Percentiles rank a stretch among this genome's conserved stretches.
Evolutionary conservation across 2,329 filamentous ascomycete genomes (phyloP).

Genomic region (Aspergillus sp.): DNA sequence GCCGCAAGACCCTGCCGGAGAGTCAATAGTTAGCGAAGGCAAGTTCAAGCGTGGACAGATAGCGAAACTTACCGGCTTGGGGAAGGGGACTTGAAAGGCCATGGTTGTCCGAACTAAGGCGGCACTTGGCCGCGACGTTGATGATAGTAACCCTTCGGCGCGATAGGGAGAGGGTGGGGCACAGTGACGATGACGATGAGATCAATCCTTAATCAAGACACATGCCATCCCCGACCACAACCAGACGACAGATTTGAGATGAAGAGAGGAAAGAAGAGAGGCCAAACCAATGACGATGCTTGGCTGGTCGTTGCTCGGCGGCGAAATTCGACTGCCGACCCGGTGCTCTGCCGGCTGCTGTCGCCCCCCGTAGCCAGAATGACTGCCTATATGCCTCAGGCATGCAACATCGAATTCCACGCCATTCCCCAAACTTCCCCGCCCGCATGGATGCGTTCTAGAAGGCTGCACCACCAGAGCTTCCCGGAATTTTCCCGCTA

Average conservation of each 20-base stretch:
- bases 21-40: slow-evolving; percentile 15
- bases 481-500: not conserved
- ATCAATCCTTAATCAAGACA: slow-evolving; percentile 17
- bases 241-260: slow-evolving; percentile 23
- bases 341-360: slow-evolving; percentile 29
- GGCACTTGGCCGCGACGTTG: slow-evolving; percentile 41
- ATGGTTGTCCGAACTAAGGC: slow-evolving; percentile 44
- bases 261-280: slow-evolving; percentile 3
- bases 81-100: slow-evolving; percentile 55
- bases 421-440: not conserved
- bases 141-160: slow-evolving; percentile 18
- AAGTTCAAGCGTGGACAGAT: not conserved
- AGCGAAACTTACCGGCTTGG: slow-evolving; percentile 46
- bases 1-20: slow-evolving; percentile 48
- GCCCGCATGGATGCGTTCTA: not conserved
- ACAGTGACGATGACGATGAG: slow-evolving; percentile 6
- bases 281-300: slow-evolving; percentile 11
- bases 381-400: slow-evolving; percentile 4
- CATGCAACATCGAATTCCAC: not conserved
- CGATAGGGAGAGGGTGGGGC: not conserved
- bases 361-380: slow-evolving; percentile 21
- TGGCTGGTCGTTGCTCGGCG: slow-evolving; percentile 26
- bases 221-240: slow-evolving; percentile 30
- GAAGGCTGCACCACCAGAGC: not conserved
- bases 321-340: slow-evolving; percentile 31